Evolutionary conservation across 495 filamentous ascomycete species (phyloP).

Genomic region (Friedmanniomyces simplex): DNA sequence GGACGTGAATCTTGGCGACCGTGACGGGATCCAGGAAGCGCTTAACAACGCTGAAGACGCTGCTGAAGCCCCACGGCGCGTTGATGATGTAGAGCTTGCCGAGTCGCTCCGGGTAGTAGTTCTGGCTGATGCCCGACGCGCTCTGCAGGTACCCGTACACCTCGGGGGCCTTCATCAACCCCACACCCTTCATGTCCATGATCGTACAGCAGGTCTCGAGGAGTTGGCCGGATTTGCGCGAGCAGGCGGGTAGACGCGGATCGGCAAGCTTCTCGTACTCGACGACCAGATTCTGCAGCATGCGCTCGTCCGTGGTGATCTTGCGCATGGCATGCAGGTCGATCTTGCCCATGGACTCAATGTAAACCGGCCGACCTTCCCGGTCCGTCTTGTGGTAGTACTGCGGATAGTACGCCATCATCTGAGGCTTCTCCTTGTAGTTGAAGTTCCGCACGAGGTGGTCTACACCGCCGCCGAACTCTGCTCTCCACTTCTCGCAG

Average conservation of each 20-base stretch:
- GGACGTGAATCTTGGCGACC: constrained; percentile 87
- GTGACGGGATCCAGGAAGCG: constrained; percentile 92
- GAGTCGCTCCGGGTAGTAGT: constrained; percentile 96
- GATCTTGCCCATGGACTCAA: constrained; percentile 90
- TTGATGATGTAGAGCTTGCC: constrained; percentile 92
- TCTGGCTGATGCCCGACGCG: constrained; percentile 63
- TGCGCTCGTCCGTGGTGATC: constrained; percentile 84
- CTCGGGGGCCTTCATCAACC: constrained; percentile 62
- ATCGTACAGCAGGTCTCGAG: constrained; percentile 96
- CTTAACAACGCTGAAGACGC: constrained; percentile 76
- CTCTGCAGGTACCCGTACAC: constrained; percentile 65
- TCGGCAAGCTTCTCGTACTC: constrained; percentile 96
- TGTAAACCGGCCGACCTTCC: constrained; percentile 94
- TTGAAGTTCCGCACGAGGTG: constrained; percentile 70
- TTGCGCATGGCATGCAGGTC: constrained; percentile 83
- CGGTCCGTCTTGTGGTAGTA: constrained; percentile 99
- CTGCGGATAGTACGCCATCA: constrained; percentile 93
- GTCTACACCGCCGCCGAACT: constrained; percentile 66
- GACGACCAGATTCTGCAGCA: constrained; percentile 88
- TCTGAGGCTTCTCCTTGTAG: constrained; percentile 74
- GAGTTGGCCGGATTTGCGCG: constrained; percentile 76
- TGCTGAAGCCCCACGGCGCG: constrained; percentile 85
- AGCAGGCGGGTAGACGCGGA: constrained; percentile 89
- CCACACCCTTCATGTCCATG: constrained; percentile 93
- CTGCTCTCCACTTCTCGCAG: constrained; percentile 81